A percentile compares a stretch with the other conserved stretches of the same genome.
Conservation (phyloP, 331 rosid genomes). For the Quercus lobata region DNA sequence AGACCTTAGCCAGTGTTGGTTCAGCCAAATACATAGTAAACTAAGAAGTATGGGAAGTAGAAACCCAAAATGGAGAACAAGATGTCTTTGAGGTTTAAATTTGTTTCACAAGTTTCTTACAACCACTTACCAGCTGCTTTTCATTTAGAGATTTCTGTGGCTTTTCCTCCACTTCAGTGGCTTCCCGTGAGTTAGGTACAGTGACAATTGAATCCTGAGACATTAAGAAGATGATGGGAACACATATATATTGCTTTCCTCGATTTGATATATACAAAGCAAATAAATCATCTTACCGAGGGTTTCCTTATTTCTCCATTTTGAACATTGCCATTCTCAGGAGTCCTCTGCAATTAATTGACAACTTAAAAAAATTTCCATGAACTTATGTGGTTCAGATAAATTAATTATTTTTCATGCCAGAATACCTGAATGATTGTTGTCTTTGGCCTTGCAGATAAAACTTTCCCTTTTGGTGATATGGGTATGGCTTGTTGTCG, state of each 20-base stretch:
- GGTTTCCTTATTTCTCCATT: conserved; percentile 62
- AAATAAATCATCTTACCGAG: conserved; percentile 42
- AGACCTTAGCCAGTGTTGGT: no score
- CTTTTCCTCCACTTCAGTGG: conserved; percentile 86
- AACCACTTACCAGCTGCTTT: conserved; percentile 78
- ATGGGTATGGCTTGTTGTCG: conserved; percentile 93
- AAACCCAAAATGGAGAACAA: conserved; percentile 13
- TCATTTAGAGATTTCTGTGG: conserved; percentile 96
- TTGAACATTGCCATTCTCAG: conserved; percentile 72
- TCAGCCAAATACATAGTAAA: no score
- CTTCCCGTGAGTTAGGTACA: conserved; percentile 67
- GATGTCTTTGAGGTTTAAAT: conserved; percentile 11
- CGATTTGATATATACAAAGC: conserved; percentile 10
- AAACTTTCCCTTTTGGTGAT: conserved; percentile 76
- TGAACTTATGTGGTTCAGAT: neutral
- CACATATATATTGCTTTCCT: neutral
- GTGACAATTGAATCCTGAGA: conserved; percentile 72
- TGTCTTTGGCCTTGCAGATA: conserved; percentile 72
- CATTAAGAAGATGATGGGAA: neutral
- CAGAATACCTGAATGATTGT: conserved; percentile 73
- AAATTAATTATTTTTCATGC: neutral
- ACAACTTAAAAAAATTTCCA: conserved; percentile 15
- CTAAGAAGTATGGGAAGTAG: neutral
- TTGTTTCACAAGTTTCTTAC: conserved; percentile 3
- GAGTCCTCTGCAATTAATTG: conserved; percentile 66